phyloP scores from a whole-genome alignment of 2,329 filamentous ascomycete genomes.

The Rasamsonia emersonii region DNA sequence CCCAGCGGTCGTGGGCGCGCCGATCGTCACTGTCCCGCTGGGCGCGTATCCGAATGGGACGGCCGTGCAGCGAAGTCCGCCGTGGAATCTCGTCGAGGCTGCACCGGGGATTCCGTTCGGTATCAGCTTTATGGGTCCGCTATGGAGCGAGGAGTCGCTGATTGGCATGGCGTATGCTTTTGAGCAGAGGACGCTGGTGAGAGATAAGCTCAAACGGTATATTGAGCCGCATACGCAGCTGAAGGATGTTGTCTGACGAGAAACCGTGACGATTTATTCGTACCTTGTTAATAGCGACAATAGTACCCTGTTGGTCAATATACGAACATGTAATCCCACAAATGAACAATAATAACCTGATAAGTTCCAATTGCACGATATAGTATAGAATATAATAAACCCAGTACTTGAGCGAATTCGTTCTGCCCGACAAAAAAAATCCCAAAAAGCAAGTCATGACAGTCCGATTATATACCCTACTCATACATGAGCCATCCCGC shows the following conservation, averaged over 20 bases:
- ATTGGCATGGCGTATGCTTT: slow-evolving; percentile 61
- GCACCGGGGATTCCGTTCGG: slow-evolving; percentile 54
- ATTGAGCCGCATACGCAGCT: slow-evolving; percentile 43
- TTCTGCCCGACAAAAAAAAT: too few species aligned
- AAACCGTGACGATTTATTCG: too few species aligned
- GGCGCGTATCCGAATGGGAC: slow-evolving; percentile 46
- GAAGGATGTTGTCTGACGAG: slow-evolving; percentile 28
- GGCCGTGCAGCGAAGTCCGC: slow-evolving; percentile 35
- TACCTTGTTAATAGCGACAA: too few species aligned
- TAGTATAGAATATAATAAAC: too few species aligned
- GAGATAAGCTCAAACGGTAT: slow-evolving; percentile 41
- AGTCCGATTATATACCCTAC: too few species aligned
- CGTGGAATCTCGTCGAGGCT: slow-evolving; percentile 44
- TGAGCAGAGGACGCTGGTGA: slow-evolving; percentile 51
- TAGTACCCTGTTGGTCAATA: too few species aligned
- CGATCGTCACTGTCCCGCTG: slow-evolving; percentile 56
- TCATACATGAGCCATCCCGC: slow-evolving; percentile 31
- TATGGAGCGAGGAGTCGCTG: slow-evolving; percentile 53
- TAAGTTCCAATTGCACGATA: too few species aligned
- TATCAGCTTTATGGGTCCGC: slow-evolving; percentile 52
- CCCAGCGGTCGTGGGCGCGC: slow-evolving; percentile 50
- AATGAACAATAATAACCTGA: too few species aligned
- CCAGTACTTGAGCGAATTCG: too few species aligned
- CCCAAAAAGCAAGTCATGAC: too few species aligned
- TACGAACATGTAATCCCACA: too few species aligned